phyloP scores from a whole-genome alignment of 768 basidiomycete genomes.

The Mycena crocata region DNA sequence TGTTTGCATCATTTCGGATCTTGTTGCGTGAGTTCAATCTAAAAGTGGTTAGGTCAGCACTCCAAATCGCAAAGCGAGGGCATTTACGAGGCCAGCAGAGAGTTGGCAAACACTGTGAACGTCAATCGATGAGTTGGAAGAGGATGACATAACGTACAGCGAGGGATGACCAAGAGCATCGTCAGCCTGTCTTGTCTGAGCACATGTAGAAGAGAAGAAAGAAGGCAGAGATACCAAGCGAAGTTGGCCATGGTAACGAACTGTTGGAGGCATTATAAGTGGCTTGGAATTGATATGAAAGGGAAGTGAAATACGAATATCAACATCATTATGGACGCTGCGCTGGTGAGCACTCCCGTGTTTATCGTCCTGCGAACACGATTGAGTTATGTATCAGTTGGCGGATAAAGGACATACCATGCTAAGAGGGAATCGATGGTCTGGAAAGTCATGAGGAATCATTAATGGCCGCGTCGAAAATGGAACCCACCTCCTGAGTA shows the following conservation, averaged over 20 bases:
- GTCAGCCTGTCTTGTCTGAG: not conserved
- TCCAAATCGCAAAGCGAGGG: not conserved
- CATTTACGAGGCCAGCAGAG: slow-evolving; percentile 14
- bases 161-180: slow-evolving; percentile 14
- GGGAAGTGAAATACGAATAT: not conserved
- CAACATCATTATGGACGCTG: slow-evolving; percentile 5
- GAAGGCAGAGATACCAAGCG: not conserved
- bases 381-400: not conserved
- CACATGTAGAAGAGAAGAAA: not conserved
- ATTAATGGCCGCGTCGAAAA: not conserved
- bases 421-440: slow-evolving; percentile 18
- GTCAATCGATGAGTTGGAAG: not conserved
- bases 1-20: slow-evolving; percentile 6
- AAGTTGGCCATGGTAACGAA: slow-evolving; percentile 23
- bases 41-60: not conserved
- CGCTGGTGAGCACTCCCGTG: slow-evolving; percentile 15
- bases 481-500: slow-evolving; percentile 8
- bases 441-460: not conserved
- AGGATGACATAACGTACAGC: not conserved
- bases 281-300: not conserved
- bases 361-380: slow-evolving; percentile 10
- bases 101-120: slow-evolving; percentile 17
- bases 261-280: not conserved
- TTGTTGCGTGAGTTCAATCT: slow-evolving; percentile 15
- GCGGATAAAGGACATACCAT: not conserved